These are phyloP conservation scores for Didymella segeticola DNA, from an alignment of 2,329 filamentous ascomycete species.

Conservation along the genomic window DNA sequence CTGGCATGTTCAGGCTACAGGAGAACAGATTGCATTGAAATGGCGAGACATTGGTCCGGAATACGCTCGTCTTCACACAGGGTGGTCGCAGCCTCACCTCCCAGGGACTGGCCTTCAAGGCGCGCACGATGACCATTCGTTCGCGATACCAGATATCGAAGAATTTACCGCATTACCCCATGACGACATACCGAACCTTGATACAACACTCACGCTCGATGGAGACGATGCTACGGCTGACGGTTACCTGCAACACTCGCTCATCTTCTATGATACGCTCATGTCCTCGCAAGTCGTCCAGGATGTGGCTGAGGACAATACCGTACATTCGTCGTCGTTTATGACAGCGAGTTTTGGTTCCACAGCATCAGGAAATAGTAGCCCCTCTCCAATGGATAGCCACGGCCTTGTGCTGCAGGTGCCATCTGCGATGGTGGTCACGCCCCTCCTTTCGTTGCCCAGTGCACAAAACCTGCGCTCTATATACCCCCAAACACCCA, in stretches of 20 bases:
- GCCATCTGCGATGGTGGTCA: conserved; percentile 54
- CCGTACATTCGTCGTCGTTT: conserved; percentile 42
- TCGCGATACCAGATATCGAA: conserved; percentile 25
- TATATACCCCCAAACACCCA: conserved; percentile 80
- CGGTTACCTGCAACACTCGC: conserved; percentile 77
- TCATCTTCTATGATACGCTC: conserved; percentile 72
- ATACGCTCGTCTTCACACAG: conserved; percentile 31
- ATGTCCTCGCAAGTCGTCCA: conserved; percentile 63
- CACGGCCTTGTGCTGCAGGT: conserved; percentile 20
- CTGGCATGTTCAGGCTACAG: background rate
- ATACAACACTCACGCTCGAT: conserved; percentile 32
- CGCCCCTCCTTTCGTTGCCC: conserved; percentile 73
- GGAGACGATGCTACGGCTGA: conserved; percentile 25
- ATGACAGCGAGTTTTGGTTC: conserved; percentile 48
- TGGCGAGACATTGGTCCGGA: conserved; percentile 37
- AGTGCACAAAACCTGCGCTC: conserved; percentile 67
- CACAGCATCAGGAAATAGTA: conserved; percentile 32
- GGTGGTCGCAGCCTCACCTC: conserved; percentile 44
- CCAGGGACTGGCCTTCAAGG: conserved; percentile 15
- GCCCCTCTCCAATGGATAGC: conserved; percentile 26
- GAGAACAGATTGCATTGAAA: conserved; percentile 24
- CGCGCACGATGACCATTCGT: conserved; percentile 18
- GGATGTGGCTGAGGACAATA: conserved; percentile 34
- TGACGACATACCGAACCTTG: conserved; percentile 31
- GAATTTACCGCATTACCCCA: conserved; percentile 14